Evolutionary conservation across 1,139 yeast genomes (phyloP).

Genomic region (Hansenula anomala): DNA sequence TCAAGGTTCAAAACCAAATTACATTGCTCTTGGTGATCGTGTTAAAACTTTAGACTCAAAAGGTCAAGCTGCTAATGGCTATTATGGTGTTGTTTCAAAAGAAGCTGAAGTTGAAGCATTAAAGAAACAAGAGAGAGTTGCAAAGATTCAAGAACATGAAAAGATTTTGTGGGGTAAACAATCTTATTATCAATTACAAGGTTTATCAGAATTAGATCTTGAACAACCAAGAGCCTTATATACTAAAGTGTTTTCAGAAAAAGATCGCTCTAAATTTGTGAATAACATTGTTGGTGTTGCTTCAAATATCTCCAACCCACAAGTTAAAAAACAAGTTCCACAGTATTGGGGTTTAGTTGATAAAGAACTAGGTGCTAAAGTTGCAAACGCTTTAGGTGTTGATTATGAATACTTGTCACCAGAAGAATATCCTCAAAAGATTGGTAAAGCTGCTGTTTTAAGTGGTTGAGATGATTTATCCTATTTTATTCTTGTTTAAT

Average conservation of each 20-base stretch:
- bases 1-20: slow-evolving; percentile 32
- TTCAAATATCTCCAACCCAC: slow-evolving; percentile 25
- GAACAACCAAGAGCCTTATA: slow-evolving; percentile 42
- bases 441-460: slow-evolving; percentile 14
- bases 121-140: slow-evolving; percentile 21
- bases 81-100: slow-evolving; percentile 28
- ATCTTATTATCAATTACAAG: slow-evolving; percentile 33
- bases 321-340: slow-evolving; percentile 33
- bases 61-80: slow-evolving; percentile 14
- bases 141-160: slow-evolving; percentile 30
- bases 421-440: slow-evolving; percentile 24
- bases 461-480: no score
- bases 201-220: slow-evolving; percentile 36
- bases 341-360: slow-evolving; percentile 35
- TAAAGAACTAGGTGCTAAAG: slow-evolving; percentile 29
- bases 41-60: slow-evolving; percentile 11
- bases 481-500: no score
- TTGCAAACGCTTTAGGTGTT: slow-evolving; percentile 34
- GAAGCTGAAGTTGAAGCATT: slow-evolving; percentile 23
- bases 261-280: slow-evolving; percentile 29
- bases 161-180: slow-evolving; percentile 33
- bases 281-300: slow-evolving; percentile 37
- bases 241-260: slow-evolving; percentile 31
- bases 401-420: slow-evolving; percentile 27
- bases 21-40: slow-evolving; percentile 22